Conservation (phyloP, 352 stramenopile species). For the Phytopythium oedochilum region DNA sequence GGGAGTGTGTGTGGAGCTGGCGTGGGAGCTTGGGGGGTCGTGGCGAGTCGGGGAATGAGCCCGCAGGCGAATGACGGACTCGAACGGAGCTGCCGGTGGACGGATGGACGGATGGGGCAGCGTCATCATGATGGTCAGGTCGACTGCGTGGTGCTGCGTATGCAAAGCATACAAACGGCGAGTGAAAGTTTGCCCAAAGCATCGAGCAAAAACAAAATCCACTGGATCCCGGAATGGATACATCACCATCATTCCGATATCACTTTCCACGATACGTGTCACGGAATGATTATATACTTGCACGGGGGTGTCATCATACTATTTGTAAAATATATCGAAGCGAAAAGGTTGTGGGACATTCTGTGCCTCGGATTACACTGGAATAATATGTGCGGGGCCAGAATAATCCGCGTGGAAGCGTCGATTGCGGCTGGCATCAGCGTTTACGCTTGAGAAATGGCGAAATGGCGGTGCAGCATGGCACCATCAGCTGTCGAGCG, state of each 20-base stretch:
- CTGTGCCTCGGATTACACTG: too few species aligned
- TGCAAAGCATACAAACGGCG: neutral
- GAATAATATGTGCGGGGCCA: neutral
- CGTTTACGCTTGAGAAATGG: neutral
- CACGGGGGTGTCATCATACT: neutral
- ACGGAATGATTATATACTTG: neutral
- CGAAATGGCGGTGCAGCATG: neutral
- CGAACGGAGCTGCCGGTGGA: neutral
- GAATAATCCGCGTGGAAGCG: neutral
- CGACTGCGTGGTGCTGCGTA: neutral
- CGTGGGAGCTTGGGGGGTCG: neutral
- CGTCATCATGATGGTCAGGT: neutral
- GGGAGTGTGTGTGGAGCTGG: neutral
- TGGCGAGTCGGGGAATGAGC: conserved; percentile 1
- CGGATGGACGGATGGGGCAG: neutral
- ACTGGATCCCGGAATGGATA: neutral
- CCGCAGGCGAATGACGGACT: neutral
- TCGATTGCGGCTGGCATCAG: neutral
- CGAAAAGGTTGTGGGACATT: neutral
- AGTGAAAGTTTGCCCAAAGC: neutral
- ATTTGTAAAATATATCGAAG: neutral
- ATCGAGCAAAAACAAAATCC: conserved; percentile 3
- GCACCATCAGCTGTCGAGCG: too few species aligned
- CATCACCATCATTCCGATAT: conserved; percentile 1
- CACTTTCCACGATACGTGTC: neutral